Base-by-base conservation (phyloP, 495 filamentous ascomycete genomes). In the Aspergillus nanangensis region DNA sequence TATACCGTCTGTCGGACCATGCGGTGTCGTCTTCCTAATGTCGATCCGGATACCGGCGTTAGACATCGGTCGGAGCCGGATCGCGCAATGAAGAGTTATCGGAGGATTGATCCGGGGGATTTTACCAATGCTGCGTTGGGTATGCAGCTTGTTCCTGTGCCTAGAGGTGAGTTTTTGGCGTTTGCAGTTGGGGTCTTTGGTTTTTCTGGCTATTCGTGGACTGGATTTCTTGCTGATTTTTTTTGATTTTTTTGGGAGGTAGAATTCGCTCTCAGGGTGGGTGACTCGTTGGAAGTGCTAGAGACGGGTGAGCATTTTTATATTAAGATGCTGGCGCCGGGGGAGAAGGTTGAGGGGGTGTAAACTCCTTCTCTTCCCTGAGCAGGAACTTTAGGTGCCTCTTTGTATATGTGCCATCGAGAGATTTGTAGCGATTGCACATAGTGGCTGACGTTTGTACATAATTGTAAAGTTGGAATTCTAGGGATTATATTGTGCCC, bases 11-110 rank as follows among this genome's bases (percentile, higher is more conserved):
- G 83, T 58, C 78, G 87, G 13, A 90, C 87, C 2, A 76, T 82
- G 4, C 80, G 91, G 22, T 96, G 91, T 63, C 83, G 80, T 41
- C 61, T 96, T 44, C 90, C 90, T 4, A 96, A 96, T 55, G 84
- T 91, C 2, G 78, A 95, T 63, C 88, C 76, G 13, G 72, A 71
- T 15, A 88, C 80, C 2, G 92, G 88, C 0, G 54, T 76, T n/a
- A 76, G 79, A 40, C 87, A 95, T 61, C 61, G 63, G 2, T 69
- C 63, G 5, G 85, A 96, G 67, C 90, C 91, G 13, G 84, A 90
- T 63, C 66, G 63, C 27, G 84, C 88, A 10, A 60, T 96, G 60
- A 72, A 82, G 43, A 72, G 66, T 14, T 86, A 83, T 63, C 75
- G 90, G 23, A 62, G 76, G 21, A 83, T 96, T 33, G 91, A 95